These are phyloP conservation scores for Ceratocystiopsis sp. DNA, from an alignment of 2,329 filamentous ascomycete genomes.

Conservation along the genomic window DNA sequence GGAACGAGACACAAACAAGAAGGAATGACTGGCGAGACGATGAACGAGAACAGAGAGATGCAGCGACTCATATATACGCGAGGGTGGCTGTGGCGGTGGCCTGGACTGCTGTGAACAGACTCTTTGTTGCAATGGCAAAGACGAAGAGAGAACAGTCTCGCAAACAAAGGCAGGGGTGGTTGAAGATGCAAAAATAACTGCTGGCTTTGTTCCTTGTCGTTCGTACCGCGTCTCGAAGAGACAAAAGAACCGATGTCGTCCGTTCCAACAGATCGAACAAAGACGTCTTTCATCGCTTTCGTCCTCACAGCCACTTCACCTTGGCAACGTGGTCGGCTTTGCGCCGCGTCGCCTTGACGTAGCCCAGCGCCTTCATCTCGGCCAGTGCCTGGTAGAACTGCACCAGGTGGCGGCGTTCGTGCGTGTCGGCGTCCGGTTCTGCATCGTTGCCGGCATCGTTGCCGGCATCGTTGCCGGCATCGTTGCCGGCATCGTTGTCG, in stretches of 20 bases:
- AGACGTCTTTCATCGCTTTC: background rate
- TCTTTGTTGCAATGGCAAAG: too few relatives aligned
- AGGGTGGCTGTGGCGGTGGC: too few relatives aligned
- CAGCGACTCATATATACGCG: too few relatives aligned
- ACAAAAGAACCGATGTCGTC: too few relatives aligned
- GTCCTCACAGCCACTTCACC: constrained; percentile 52
- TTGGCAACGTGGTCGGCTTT: constrained; percentile 88
- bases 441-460: constrained; percentile 25
- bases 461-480: constrained; percentile 11
- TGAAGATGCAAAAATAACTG: background rate
- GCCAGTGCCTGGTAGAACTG: constrained; percentile 75
- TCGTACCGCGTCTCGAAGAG: too few relatives aligned
- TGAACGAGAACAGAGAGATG: background rate
- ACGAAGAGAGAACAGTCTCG: too few relatives aligned
- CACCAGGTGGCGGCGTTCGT: constrained; percentile 43
- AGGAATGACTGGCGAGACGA: background rate
- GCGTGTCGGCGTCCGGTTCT: constrained; percentile 24
- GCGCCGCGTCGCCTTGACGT: constrained; percentile 78
- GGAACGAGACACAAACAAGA: too few relatives aligned
- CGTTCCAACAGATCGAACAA: background rate
- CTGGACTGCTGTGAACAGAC: too few relatives aligned
- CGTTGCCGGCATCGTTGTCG: constrained; percentile 19
- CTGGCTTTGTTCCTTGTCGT: background rate
- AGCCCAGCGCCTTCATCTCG: constrained; percentile 69
- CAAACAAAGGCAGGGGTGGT: too few relatives aligned